Percentiles rank a stretch among this genome's conserved stretches.
phyloP scores from a whole-genome alignment of 768 basidiomycete genomes.

The Mycena belliarum region DNA sequence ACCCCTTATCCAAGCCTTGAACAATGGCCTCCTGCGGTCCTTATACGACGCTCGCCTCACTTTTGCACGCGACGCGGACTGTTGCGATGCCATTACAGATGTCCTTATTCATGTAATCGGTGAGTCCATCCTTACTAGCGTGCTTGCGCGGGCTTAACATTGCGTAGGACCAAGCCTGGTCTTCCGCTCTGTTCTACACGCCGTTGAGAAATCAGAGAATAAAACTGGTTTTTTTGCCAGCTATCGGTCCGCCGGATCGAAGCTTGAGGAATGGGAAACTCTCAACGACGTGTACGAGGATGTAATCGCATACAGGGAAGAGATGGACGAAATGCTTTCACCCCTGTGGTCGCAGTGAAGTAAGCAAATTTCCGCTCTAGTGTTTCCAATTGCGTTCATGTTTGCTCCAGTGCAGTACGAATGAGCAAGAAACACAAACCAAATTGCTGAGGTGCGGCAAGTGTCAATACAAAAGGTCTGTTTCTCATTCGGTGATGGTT shows the following conservation, averaged over 20 bases:
- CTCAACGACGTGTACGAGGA: background rate
- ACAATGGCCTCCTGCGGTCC: constrained; percentile 12
- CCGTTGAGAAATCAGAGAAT: constrained; percentile 7
- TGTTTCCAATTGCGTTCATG: background rate
- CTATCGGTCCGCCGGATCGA: background rate
- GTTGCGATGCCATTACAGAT: constrained; percentile 4
- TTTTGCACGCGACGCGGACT: background rate
- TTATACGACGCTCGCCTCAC: constrained; percentile 14
- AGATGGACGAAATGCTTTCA: background rate
- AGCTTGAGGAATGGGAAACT: constrained; percentile 15
- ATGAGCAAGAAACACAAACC: background rate
- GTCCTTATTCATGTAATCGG: constrained; percentile 2
- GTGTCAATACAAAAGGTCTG: constrained; percentile 7
- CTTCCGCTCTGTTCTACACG: constrained; percentile 18
- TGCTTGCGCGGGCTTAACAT: background rate
- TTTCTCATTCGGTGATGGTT: too few relatives aligned
- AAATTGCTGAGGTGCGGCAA: constrained; percentile 13
- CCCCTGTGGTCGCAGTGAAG: background rate
- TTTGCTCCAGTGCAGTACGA: constrained; percentile 2
- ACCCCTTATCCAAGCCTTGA: constrained; percentile 12
- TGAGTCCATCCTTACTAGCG: background rate
- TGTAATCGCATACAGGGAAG: background rate
- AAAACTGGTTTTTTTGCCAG: constrained; percentile 5
- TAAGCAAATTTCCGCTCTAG: background rate
- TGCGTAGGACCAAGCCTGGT: constrained; percentile 5